Conservation (phyloP, 73 alveolate genomes). For the Breviolum minutum region DNA sequence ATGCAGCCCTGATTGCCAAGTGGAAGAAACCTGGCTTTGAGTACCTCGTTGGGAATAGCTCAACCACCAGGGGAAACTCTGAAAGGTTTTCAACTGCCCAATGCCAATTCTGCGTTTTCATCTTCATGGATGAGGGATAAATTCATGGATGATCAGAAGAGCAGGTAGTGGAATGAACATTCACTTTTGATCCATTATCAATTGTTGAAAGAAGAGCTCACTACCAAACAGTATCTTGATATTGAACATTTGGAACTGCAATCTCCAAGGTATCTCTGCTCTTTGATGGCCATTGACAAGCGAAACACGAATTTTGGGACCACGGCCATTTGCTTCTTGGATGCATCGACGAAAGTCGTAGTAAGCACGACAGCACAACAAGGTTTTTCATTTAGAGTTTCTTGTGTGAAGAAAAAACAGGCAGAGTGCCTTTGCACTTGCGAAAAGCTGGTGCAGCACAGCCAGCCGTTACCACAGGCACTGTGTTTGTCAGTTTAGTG, state of each 20-base stretch:
- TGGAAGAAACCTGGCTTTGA: slow-evolving; percentile 94
- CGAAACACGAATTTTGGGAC: slow-evolving; percentile 83
- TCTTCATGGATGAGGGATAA: not conserved
- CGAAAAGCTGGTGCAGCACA: slow-evolving; percentile 85
- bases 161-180: too few relatives aligned
- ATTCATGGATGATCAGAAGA: not conserved
- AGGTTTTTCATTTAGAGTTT: not conserved
- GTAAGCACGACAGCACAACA: not conserved
- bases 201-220: too few relatives aligned
- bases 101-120: not conserved
- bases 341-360: too few relatives aligned
- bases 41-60: not conserved
- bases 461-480: slow-evolving; percentile 86
- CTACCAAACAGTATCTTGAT: too few relatives aligned
- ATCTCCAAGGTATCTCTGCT: slow-evolving; percentile 59
- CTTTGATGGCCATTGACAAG: slow-evolving; percentile 86
- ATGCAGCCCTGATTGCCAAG: slow-evolving; percentile 84
- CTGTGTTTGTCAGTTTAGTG: not conserved
- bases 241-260: too few relatives aligned
- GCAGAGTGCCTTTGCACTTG: slow-evolving; percentile 94
- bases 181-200: too few relatives aligned
- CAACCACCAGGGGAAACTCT: too few relatives aligned
- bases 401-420: not conserved
- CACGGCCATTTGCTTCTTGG: slow-evolving; percentile 77
- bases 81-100: not conserved